Percentiles rank a stretch among this genome's conserved stretches.
Evolutionary conservation across 768 basidiomycete genomes (phyloP).

Genomic region (Lanmaoa pseudosensibilis): DNA sequence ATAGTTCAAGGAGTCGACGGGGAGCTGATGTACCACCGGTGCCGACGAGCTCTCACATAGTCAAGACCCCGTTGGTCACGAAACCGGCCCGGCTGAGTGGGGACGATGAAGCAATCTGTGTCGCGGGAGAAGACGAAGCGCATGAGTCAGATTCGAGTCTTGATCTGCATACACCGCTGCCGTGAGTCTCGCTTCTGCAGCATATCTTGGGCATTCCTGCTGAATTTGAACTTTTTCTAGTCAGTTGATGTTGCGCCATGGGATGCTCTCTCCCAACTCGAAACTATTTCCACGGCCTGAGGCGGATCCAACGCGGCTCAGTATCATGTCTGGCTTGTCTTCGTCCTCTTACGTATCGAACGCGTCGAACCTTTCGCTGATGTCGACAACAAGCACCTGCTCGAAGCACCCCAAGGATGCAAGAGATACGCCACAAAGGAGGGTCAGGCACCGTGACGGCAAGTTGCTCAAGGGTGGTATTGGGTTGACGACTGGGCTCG

Average conservation of each 20-base stretch:
- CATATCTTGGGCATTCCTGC: not conserved
- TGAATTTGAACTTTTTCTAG: slow-evolving; percentile 32
- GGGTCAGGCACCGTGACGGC: slow-evolving; percentile 64
- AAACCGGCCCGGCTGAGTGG: slow-evolving; percentile 1
- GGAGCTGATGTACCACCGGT: slow-evolving; percentile 11
- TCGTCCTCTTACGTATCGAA: slow-evolving; percentile 29
- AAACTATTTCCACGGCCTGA: slow-evolving; percentile 48
- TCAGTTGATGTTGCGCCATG: slow-evolving; percentile 64
- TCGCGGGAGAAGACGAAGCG: slow-evolving; percentile 31
- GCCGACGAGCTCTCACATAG: slow-evolving; percentile 6
- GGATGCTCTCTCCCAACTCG: slow-evolving; percentile 64
- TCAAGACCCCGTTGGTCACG: not conserved
- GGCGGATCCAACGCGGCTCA: slow-evolving; percentile 22
- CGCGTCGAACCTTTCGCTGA: slow-evolving; percentile 24
- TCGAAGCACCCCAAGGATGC: slow-evolving; percentile 47
- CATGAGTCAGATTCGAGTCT: slow-evolving; percentile 62
- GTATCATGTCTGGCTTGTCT: slow-evolving; percentile 26
- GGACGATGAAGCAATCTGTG: not conserved
- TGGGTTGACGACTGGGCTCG: slow-evolving; percentile 69
- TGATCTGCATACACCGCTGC: slow-evolving; percentile 67
- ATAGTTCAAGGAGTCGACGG: slow-evolving; percentile 10
- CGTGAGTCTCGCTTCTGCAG: slow-evolving; percentile 44
- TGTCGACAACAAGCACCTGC: slow-evolving; percentile 22
- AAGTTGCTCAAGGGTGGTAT: slow-evolving; percentile 57
- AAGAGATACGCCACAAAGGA: slow-evolving; percentile 55